Percentiles rank a stretch among this genome's conserved stretches.
These are phyloP conservation scores for Crassisporium funariophilum DNA, from an alignment of 768 basidiomycete genomes.

Conservation along the genomic window DNA sequence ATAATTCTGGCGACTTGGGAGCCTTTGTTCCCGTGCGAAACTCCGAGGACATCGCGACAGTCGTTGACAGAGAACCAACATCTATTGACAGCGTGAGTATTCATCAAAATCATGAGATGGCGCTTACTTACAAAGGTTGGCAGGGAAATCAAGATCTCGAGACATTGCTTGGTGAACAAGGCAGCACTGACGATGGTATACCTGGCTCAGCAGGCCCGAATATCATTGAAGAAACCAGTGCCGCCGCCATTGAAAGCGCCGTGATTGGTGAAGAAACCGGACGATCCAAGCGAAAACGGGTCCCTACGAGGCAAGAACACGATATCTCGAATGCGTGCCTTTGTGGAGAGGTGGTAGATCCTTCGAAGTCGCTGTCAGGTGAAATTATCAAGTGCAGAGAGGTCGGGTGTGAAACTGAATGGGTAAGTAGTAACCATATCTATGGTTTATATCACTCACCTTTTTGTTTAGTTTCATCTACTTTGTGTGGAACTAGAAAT, in stretches of 20 bases:
- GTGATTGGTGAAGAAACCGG: constrained; percentile 4
- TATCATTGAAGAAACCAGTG: constrained; percentile 1
- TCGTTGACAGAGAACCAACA: background rate
- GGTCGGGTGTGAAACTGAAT: constrained; percentile 9
- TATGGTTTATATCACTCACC: constrained; percentile 4
- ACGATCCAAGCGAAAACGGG: constrained; percentile 2
- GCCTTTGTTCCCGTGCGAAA: background rate
- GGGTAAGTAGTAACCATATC: background rate
- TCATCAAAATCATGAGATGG: background rate
- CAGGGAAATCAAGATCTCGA: background rate
- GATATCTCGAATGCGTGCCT: constrained; percentile 6
- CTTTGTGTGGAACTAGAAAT: constrained; percentile 4
- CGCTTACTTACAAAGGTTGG: background rate
- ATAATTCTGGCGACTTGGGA: background rate
- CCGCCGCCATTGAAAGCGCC: background rate
- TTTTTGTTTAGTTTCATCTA: constrained; percentile 6
- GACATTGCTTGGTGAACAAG: background rate
- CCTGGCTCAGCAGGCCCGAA: background rate
- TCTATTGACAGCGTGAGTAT: background rate
- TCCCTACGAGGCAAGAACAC: background rate
- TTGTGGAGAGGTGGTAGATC: constrained; percentile 8
- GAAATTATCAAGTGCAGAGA: constrained; percentile 4
- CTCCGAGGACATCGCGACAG: background rate
- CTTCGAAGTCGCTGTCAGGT: constrained; percentile 5
- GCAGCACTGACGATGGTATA: constrained; percentile 1